These are phyloP conservation scores for Jimgerdemannia flammicorona DNA, from an alignment of 192 early-diverging fungal species.

Conservation along the genomic window DNA sequence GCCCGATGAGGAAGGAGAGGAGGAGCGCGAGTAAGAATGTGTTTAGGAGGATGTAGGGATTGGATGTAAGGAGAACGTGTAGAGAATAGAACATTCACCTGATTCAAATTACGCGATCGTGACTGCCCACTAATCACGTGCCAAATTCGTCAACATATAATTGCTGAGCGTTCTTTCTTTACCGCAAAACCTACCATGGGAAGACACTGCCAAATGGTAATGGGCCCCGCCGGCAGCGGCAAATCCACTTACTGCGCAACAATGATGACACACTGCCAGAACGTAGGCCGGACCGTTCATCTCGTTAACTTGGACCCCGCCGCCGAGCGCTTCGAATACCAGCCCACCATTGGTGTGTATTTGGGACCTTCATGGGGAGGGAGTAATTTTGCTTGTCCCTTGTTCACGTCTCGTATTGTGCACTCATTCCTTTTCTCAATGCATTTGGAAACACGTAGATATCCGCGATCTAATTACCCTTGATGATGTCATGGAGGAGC, in stretches of 20 bases:
- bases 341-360: conserved; percentile 70
- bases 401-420: background rate
- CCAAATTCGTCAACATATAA: too few relatives aligned
- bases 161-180: background rate
- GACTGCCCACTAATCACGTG: too few relatives aligned
- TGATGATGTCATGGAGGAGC: conserved; percentile 97
- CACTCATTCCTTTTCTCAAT: background rate
- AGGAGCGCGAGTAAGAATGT: background rate
- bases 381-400: background rate
- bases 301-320: conserved; percentile 98
- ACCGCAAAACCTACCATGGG: conserved; percentile 32
- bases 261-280: conserved; percentile 91
- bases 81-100: too few relatives aligned
- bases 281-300: conserved; percentile 77
- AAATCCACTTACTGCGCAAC: conserved; percentile 97
- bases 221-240: conserved; percentile 94
- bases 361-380: background rate
- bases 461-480: conserved; percentile 96
- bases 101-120: too few relatives aligned
- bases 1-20: conserved; percentile 2
- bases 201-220: conserved; percentile 88
- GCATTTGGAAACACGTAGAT: conserved; percentile 79
- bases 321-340: conserved; percentile 93
- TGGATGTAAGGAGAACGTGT: too few relatives aligned
- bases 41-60: conserved; percentile 1